phyloP scores from a whole-genome alignment of 768 basidiomycete species.

The Infundibulicybe gibba region DNA sequence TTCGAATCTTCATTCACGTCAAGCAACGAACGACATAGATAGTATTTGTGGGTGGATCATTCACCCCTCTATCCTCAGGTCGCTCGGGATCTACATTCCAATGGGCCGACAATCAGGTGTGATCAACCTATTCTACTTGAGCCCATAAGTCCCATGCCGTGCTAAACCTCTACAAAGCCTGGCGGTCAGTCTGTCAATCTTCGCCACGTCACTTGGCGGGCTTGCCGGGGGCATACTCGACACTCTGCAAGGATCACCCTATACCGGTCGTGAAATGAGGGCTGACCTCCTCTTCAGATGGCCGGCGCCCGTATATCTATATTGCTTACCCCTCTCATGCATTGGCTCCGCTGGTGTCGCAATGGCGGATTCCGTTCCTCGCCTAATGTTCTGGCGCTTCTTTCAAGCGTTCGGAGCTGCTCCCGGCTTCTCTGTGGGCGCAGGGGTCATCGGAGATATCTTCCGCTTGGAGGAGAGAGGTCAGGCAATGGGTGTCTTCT shows the following conservation, averaged over 20 bases:
- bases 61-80: constrained; percentile 77
- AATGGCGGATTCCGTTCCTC: constrained; percentile 29
- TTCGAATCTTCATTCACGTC: neutral
- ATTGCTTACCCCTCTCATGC: constrained; percentile 53
- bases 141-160: neutral
- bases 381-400: constrained; percentile 56
- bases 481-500: constrained; percentile 30
- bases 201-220: constrained; percentile 28
- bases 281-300: constrained; percentile 36
- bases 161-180: constrained; percentile 13
- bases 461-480: constrained; percentile 56
- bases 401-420: constrained; percentile 63
- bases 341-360: constrained; percentile 61
- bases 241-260: constrained; percentile 25
- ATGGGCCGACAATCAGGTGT: constrained; percentile 55
- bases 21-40: neutral
- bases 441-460: constrained; percentile 57
- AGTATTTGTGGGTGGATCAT: constrained; percentile 71
- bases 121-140: neutral
- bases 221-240: constrained; percentile 32
- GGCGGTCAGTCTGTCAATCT: constrained; percentile 31
- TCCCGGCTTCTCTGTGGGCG: constrained; percentile 47
- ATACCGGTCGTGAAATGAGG: too few relatives aligned
- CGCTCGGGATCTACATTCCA: constrained; percentile 57
- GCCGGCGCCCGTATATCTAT: constrained; percentile 59